phyloP scores from a whole-genome alignment of 1,284 basidiomycete species.

The Cryptococcus sp. region DNA sequence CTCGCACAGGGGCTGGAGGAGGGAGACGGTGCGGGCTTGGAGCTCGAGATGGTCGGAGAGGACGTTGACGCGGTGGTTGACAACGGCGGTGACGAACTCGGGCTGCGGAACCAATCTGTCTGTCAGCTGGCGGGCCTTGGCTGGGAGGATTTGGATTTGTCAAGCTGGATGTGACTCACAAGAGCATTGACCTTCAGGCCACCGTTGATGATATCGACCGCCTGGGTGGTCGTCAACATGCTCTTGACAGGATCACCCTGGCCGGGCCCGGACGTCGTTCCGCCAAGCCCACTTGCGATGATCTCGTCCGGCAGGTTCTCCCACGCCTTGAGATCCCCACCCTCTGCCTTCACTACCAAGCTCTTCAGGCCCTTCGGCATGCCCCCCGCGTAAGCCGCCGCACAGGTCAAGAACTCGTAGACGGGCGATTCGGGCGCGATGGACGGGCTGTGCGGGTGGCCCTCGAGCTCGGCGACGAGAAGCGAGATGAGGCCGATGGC shows the following conservation, averaged over 20 bases:
- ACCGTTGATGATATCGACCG: conserved; percentile 46
- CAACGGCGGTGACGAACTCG: conserved; percentile 30
- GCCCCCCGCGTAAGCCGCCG: conserved; percentile 50
- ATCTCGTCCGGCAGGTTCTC: conserved; percentile 47
- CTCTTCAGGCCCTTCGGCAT: conserved; percentile 43
- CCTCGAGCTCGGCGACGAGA: conserved; percentile 44
- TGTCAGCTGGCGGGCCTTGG: neutral
- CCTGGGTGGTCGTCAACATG: conserved; percentile 47
- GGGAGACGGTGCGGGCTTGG: conserved; percentile 20
- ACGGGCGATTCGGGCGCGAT: conserved; percentile 48
- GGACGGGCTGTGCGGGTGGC: conserved; percentile 39
- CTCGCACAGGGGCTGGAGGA: conserved; percentile 28
- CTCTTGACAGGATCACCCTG: conserved; percentile 27
- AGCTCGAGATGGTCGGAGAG: conserved; percentile 31
- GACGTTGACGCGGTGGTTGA: conserved; percentile 41
- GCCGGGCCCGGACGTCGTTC: conserved; percentile 7
- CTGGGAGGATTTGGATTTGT: neutral
- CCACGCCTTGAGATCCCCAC: conserved; percentile 35
- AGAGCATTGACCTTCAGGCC: conserved; percentile 51
- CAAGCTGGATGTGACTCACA: conserved; percentile 23
- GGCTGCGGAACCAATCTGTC: conserved; percentile 21
- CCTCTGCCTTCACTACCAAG: conserved; percentile 39
- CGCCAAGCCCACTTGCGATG: conserved; percentile 24
- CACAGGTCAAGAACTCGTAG: conserved; percentile 53
- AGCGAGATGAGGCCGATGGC: conserved; percentile 49